Evolutionary conservation across 2,329 filamentous ascomycete genomes (phyloP).

Genomic region (Sclerotinia nivalis): DNA sequence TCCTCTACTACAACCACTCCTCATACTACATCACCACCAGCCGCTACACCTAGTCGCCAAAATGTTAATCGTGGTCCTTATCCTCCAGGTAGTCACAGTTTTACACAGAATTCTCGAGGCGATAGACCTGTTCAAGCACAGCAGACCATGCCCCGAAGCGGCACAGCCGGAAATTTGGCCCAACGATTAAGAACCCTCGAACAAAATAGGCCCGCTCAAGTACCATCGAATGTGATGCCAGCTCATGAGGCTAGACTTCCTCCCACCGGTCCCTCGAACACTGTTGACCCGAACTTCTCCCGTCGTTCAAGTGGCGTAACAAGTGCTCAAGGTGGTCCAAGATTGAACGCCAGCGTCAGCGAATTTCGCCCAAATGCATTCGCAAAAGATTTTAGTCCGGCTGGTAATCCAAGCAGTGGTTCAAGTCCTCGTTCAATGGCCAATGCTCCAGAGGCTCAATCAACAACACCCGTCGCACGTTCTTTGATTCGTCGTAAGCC

Average conservation of each 20-base stretch:
- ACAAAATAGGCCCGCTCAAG: conserved; percentile 33
- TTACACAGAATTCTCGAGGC: conserved; percentile 44
- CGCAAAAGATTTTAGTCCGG: conserved; percentile 79
- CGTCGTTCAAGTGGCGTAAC: conserved; percentile 55
- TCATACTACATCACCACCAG: conserved; percentile 43
- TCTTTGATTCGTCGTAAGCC: conserved; percentile 70
- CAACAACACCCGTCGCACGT: conserved; percentile 45
- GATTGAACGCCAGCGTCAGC: conserved; percentile 65
- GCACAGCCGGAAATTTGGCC: conserved; percentile 33
- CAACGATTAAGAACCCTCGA: conserved; percentile 37
- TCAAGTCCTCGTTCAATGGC: conserved; percentile 68
- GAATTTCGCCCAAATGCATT: conserved; percentile 87
- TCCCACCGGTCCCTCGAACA: conserved; percentile 70
- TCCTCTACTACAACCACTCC: conserved; percentile 47
- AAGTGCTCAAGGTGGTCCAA: conserved; percentile 53
- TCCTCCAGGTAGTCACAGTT: conserved; percentile 44
- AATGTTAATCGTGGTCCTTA: conserved; percentile 42
- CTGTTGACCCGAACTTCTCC: conserved; percentile 53
- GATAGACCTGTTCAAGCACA: conserved; percentile 34
- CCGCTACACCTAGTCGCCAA: conserved; percentile 37
- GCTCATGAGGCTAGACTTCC: conserved; percentile 65
- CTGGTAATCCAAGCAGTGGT: conserved; percentile 56
- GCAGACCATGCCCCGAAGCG: conserved; percentile 32
- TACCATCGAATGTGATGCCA: conserved; percentile 32
- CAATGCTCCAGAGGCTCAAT: conserved; percentile 39